Evolutionary conservation across 169 alveolate species (phyloP), one percentile per base, ranked within the genome.

Genomic region (Cryptosporidium andersoni): DNA sequence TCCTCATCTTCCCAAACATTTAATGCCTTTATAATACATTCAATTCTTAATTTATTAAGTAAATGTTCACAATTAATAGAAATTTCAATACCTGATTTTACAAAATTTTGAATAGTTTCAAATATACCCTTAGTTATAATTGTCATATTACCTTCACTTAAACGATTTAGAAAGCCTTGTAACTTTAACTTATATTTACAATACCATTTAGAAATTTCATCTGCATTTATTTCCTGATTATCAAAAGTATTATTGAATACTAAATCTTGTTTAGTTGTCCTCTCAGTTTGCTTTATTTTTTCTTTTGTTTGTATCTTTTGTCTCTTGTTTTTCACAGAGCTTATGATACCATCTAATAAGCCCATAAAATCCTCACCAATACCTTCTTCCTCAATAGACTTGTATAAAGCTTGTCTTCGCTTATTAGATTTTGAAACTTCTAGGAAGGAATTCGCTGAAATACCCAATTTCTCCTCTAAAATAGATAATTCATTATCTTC

Each of bases 141-240:
- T 34, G 63, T 74, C 85, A 74, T 74, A 60, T 74, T 74, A 9
- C 85, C 85, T 48, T 74, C 85, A 58, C 85, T 74, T 43, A 74
- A 60, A 43, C 85, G 34, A 74, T 74, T 74, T 3, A 74, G 60
- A 36, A 74, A 34, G 8, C 85, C 85, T 45, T 74, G 85, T n/a
- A 58, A 36, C 25, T 43, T 74, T 14, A 34, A 68, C 1, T 25
- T 12, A 60, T 34, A 74, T 7, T 60, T 49, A 25, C 25, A 47
- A 7, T 53, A 4, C 85, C 85, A 74, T n/a, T 43, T 56, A 3
- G 47, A 34, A 48, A 11, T 5, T 3, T 34, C 1, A 6, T n/a
- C 56, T 9, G 7, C 8, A 1, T 58, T 42, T 4, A 14, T 4
- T 34, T 14, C 62, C 37, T 5, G 12, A 34, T 1, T 8, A 16